phyloP scores from a whole-genome alignment of 2,329 filamentous ascomycete genomes.

The Reticulascus tulasneorum region DNA sequence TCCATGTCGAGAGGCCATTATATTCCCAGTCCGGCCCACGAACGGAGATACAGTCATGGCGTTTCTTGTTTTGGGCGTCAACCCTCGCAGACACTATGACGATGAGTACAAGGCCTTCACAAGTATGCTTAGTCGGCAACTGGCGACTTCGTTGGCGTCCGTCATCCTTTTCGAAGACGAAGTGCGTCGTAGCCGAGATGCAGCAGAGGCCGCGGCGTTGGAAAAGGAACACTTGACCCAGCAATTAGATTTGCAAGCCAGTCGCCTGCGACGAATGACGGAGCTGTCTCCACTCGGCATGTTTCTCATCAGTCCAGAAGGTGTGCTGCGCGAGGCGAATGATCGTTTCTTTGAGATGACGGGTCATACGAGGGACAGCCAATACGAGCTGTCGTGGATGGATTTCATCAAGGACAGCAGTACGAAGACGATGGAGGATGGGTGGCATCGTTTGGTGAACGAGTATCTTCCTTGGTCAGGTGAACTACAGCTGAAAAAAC shows the following conservation, averaged over 20 bases:
- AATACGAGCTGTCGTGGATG: conserved; percentile 37
- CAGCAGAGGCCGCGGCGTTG: conserved; percentile 28
- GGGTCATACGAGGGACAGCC: conserved; percentile 30
- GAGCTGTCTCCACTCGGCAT: conserved; percentile 32
- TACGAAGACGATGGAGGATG: conserved; percentile 23
- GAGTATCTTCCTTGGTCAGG: conserved; percentile 31
- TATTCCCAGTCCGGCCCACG: conserved; percentile 57
- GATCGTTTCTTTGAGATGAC: conserved; percentile 45
- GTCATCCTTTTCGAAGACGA: conserved; percentile 64
- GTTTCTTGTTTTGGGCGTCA: conserved; percentile 59
- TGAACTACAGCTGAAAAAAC: conserved; percentile 38
- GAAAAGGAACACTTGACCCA: conserved; percentile 29
- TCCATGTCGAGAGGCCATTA: conserved; percentile 50
- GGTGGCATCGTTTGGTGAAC: conserved; percentile 32
- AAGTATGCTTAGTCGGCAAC: conserved; percentile 36
- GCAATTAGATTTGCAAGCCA: conserved; percentile 30
- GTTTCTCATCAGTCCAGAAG: conserved; percentile 35
- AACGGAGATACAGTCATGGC: conserved; percentile 56
- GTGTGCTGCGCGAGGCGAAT: conserved; percentile 39
- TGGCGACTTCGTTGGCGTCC: conserved; percentile 60
- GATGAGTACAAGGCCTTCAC: conserved; percentile 60
- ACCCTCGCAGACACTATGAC: conserved; percentile 59
- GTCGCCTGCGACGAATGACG: conserved; percentile 31
- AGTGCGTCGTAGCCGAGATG: conserved; percentile 43
- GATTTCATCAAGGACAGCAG: conserved; percentile 34